Percentiles rank a stretch among this genome's conserved stretches.
phyloP scores from a whole-genome alignment of 352 stramenopile genomes.

The Aphanomyces euteiches region DNA sequence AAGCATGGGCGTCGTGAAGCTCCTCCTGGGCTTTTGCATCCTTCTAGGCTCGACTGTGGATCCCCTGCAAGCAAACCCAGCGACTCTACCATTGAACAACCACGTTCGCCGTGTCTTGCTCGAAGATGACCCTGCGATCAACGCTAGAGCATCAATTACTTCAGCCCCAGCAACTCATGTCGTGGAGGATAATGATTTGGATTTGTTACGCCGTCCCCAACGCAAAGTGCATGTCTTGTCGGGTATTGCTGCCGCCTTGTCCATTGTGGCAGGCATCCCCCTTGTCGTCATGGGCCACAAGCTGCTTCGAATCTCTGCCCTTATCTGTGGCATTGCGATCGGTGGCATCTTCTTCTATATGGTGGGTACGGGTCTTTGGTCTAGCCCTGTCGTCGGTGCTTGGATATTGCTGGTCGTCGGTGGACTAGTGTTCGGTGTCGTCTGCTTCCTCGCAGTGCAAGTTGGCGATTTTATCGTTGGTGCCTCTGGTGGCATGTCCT shows the following conservation, averaged over 20 bases:
- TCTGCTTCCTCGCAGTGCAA: slow-evolving; percentile 43
- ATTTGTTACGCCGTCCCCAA: slow-evolving; percentile 3
- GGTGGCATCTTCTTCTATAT: slow-evolving; percentile 57
- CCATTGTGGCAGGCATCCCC: slow-evolving; percentile 42
- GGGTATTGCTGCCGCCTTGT: slow-evolving; percentile 45
- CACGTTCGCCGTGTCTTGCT: no score
- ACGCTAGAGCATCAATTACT: not conserved
- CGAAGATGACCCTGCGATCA: not conserved
- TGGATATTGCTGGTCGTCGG: slow-evolving; percentile 47
- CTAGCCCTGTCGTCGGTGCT: slow-evolving; percentile 42
- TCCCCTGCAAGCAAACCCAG: no score
- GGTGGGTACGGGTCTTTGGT: slow-evolving; percentile 40
- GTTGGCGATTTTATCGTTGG: slow-evolving; percentile 46
- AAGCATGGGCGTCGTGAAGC: not conserved
- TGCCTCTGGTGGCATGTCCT: slow-evolving; percentile 36
- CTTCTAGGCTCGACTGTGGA: not conserved
- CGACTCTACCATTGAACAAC: no score
- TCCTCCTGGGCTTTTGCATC: not conserved
- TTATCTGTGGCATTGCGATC: slow-evolving; percentile 63
- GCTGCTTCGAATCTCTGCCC: slow-evolving; percentile 50
- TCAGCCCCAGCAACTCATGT: not conserved
- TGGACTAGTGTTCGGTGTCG: slow-evolving; percentile 37
- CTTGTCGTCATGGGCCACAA: slow-evolving; percentile 54
- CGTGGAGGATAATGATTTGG: slow-evolving; percentile 3
- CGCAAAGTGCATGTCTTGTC: slow-evolving; percentile 3